Conservation (phyloP, 2,329 filamentous ascomycete genomes). For the Diaporthe destruens region DNA sequence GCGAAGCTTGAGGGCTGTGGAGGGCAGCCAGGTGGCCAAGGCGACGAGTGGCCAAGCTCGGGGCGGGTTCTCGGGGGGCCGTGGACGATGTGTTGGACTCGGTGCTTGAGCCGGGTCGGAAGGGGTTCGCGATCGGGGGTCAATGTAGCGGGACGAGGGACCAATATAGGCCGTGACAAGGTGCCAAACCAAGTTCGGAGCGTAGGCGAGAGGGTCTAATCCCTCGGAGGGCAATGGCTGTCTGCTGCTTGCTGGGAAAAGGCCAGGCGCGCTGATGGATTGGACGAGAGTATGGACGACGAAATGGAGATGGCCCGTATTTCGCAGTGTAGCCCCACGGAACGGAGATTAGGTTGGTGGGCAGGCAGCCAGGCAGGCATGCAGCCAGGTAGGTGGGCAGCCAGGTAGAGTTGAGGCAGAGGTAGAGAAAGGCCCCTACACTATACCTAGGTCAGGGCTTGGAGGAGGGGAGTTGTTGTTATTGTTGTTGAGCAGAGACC, state of each 20-base stretch:
- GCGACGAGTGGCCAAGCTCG: slow-evolving; percentile 4
- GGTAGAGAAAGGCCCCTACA: not conserved
- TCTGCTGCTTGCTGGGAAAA: slow-evolving; percentile 20
- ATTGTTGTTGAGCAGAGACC: slow-evolving; percentile 7
- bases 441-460: slow-evolving; percentile 9
- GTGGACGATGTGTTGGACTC: slow-evolving; percentile 13
- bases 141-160: slow-evolving; percentile 17
- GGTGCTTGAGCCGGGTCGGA: slow-evolving; percentile 23
- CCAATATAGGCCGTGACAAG: slow-evolving; percentile 2
- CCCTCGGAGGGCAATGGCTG: slow-evolving; percentile 16
- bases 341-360: slow-evolving; percentile 31
- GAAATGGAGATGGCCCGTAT: slow-evolving; percentile 36
- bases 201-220: slow-evolving; percentile 7
- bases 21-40: slow-evolving; percentile 5
- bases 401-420: not conserved
- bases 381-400: not conserved
- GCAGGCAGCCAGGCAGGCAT: not conserved
- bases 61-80: slow-evolving; percentile 9
- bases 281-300: slow-evolving; percentile 28
- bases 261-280: slow-evolving; percentile 24
- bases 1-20: slow-evolving; percentile 16
- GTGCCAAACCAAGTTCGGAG: slow-evolving; percentile 9
- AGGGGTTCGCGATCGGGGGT: slow-evolving; percentile 19
- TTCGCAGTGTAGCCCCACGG: slow-evolving; percentile 38
- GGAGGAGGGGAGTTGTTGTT: not conserved